Percentiles rank a stretch among this genome's conserved stretches.
Conservation (phyloP, 2,329 filamentous ascomycete species). For the Bipolaris cookei region DNA sequence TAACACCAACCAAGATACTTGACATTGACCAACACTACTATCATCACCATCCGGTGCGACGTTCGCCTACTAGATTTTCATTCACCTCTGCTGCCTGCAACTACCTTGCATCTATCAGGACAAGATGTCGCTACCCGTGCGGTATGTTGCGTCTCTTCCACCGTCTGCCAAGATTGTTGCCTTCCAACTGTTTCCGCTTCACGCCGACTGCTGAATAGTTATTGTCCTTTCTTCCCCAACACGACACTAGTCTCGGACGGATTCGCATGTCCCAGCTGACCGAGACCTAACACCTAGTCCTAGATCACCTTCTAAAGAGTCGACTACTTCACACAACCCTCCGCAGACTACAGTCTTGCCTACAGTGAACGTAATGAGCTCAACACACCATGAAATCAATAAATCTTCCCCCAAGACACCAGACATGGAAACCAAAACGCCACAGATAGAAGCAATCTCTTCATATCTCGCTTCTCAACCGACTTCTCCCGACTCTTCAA, state of each 20-base stretch:
- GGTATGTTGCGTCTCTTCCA: slow-evolving; percentile 27
- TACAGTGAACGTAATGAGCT: background rate
- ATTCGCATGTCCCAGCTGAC: too few relatives aligned
- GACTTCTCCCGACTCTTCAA: background rate
- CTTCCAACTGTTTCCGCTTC: background rate
- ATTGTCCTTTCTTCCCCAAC: background rate
- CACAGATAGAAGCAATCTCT: slow-evolving; percentile 6
- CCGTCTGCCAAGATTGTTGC: background rate
- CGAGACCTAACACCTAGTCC: slow-evolving; percentile 1
- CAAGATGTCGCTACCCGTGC: slow-evolving; percentile 39
- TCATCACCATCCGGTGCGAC: background rate
- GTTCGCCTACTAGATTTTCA: background rate
- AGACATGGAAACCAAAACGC: slow-evolving; percentile 14
- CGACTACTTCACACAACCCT: background rate
- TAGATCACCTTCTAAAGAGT: slow-evolving; percentile 12
- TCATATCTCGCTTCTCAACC: slow-evolving; percentile 22
- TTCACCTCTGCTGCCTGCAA: background rate
- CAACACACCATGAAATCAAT: slow-evolving; percentile 3
- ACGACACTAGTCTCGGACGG: background rate
- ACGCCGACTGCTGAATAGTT: background rate
- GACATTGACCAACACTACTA: background rate
- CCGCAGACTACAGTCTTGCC: background rate
- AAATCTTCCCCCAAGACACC: slow-evolving; percentile 6
- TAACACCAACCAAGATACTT: background rate
- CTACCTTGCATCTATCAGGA: background rate